Conservation (phyloP, 2,329 filamentous ascomycete genomes). For the Xylariaceae sp. region DNA sequence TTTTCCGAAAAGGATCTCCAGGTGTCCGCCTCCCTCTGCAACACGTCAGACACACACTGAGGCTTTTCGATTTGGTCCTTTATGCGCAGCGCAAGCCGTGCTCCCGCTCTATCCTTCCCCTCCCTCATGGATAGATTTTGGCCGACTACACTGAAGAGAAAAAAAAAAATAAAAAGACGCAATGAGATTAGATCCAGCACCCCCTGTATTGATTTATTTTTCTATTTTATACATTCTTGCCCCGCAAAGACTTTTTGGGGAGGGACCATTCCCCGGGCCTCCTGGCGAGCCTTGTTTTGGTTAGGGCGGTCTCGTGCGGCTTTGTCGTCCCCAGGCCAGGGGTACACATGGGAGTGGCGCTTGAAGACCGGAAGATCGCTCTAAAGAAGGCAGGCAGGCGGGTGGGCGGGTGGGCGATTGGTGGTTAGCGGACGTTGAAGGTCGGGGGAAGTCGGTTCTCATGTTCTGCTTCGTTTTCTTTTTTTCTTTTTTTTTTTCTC, state of each 20-base stretch:
- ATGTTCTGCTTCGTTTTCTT: constrained; percentile 5
- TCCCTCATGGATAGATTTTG: constrained; percentile 13
- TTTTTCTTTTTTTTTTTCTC: background rate
- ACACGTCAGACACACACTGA: constrained; percentile 5
- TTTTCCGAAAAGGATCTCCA: constrained; percentile 1
- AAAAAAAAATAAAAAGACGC: constrained; percentile 4
- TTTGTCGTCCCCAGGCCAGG: constrained; percentile 2
- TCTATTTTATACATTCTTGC: background rate
- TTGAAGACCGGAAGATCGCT: constrained; percentile 5
- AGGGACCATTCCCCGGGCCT: constrained; percentile 1
- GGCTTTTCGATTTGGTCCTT: constrained; percentile 3
- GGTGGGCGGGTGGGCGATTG: too few species aligned
- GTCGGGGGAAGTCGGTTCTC: constrained; percentile 6
- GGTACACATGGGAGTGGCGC: background rate
- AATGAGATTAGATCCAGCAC: constrained; percentile 13
- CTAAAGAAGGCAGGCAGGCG: constrained; percentile 3
- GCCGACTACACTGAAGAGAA: constrained; percentile 4
- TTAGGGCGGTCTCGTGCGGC: background rate
- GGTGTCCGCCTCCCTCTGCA: background rate
- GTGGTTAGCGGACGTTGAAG: constrained; percentile 7
- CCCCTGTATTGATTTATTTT: background rate
- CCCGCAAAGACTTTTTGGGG: background rate
- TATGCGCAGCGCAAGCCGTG: background rate
- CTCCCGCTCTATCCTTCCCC: background rate
- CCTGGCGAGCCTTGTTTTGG: background rate